Base-by-base conservation (phyloP, 768 basidiomycete genomes). In the Cystobasidiopsis lactophilus region DNA sequence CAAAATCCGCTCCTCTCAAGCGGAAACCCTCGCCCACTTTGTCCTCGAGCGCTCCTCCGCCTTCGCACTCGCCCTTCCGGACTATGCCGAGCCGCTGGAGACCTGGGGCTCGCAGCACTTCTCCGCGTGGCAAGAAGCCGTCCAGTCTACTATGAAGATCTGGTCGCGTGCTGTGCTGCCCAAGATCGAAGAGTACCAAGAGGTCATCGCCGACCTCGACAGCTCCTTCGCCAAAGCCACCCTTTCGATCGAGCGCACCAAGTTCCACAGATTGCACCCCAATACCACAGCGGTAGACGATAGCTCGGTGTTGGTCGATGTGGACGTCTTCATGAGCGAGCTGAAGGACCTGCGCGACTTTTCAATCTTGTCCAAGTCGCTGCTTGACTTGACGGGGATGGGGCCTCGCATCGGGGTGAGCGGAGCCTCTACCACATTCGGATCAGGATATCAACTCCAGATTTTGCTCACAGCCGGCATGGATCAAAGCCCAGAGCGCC, bases 11-110 rank as follows among this genome's bases (percentile, higher is more conserved):
- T 80, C 84, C 60, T 74, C 89, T 23, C 85, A 91, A 64, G 75
- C 80, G 53, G 88, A 93, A 61, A 91, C 88, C 0, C 70, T 93
- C 7, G 84, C 83, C 1, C 83, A 91, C 63, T 74, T 84, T 51
- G 66, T 86, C 49, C 73, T 86, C 39, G 76, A 81, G 19, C 75
- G 85, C 21, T 75, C 79, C 11, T 75, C 78, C 21, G 81, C 77
- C 0, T 89, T 85, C 69, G 29, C 26, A 4, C 29, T 47, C 4
- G 23, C 24, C 7, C 30, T 26, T 26, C 5, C 45, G 14, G 45
- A 27, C 4, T 47, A 18, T 9, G 3, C n/a, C 21, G 21, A 26
- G 29, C 7, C 24, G 29, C 14, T 16, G 4, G 14, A 23, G 14
- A 16, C 9, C 10, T 24, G 9, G 5, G 29, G 11, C 45, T 47